Evolutionary conservation across 805 yeast genomes (phyloP).

Genomic region (Metschnikowia rubicola): DNA sequence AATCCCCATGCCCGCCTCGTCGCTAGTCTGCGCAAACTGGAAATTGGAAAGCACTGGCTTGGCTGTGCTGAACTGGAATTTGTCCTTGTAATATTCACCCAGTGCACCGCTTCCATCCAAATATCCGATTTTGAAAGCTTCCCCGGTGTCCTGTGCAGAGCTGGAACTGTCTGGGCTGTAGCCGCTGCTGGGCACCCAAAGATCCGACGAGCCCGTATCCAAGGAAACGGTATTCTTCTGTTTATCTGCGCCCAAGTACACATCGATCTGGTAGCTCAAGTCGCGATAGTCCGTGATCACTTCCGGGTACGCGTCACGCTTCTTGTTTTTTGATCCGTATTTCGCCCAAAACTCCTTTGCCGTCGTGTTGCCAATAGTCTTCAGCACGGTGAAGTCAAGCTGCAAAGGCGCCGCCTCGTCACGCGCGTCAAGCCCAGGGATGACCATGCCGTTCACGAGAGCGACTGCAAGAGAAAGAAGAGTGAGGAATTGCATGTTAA

Average conservation of each 20-base stretch:
- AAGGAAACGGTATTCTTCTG: constrained; percentile 30
- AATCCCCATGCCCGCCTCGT: constrained; percentile 2
- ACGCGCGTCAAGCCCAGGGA: neutral
- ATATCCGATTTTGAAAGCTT: constrained; percentile 7
- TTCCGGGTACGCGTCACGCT: constrained; percentile 9
- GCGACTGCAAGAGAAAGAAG: constrained; percentile 1
- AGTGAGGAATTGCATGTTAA: neutral
- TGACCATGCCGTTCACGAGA: constrained; percentile 3
- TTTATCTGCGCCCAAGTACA: constrained; percentile 24
- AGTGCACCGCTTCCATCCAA: constrained; percentile 3
- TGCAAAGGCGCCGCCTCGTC: neutral
- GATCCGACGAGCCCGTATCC: constrained; percentile 43
- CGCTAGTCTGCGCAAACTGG: constrained; percentile 12
- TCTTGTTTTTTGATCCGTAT: neutral
- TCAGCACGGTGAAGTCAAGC: constrained; percentile 12
- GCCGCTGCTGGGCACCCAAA: constrained; percentile 28
- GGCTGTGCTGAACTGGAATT: constrained; percentile 2
- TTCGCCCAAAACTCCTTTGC: constrained; percentile 4
- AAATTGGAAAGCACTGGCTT: constrained; percentile 5
- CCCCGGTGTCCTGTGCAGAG: constrained; percentile 7
- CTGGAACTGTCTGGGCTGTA: constrained; percentile 3
- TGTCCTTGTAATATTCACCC: constrained; percentile 12
- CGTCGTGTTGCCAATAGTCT: neutral
- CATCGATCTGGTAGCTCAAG: constrained; percentile 9
- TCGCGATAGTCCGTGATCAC: constrained; percentile 7